Base-by-base conservation (phyloP, 352 stramenopile genomes). In the Phytopythium delawarense region DNA sequence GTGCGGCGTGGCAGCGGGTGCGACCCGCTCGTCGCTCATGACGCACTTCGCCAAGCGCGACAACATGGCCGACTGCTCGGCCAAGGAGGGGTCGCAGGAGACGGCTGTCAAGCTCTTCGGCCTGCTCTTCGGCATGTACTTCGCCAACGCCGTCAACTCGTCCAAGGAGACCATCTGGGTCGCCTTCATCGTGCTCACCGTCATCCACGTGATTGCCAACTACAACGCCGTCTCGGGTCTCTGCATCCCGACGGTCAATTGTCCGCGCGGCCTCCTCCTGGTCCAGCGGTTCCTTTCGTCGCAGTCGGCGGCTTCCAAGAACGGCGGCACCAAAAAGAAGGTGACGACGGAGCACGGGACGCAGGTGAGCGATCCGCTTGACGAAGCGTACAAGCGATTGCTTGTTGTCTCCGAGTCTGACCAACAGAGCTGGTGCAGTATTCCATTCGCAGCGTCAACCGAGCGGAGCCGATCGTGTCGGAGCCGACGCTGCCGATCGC, bases 81-180 rank as follows among this genome's bases (percentile, higher is more conserved):
- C 95, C 42, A 99, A 99, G 69, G 96, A 99, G 76, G 92, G 87
- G 0, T 98, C 94, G 0, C 96, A 99, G 72, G 96, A 99, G 81
- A 98, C 95, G 8, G 79, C 96, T 0, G 94, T 98, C 8, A 98
- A 92, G 64, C 78, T 99, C 6, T 76, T 98, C 62, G 96, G 96
- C 7, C 87, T 99, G 61, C 60, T 97, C 20, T 85, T 92, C 42
- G 94, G 78, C 66, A 92, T 91, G 78, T 89, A 92, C 71, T 91
- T 92, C 67, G 78, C 79, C 55, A 89, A 86, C 64, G 78, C 75
- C 23, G 76, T 91, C 40, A 88, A 93, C 51, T 75, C 75, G 45
- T 91, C 81, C 13, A 63, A 65, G 40, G 66, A 65, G 51, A 79
- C 80, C 1, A 72, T 91, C n/a, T 98, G 94, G 94, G 64, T 84